Percentiles rank a stretch among this genome's conserved stretches.
phyloP scores from a whole-genome alignment of 805 yeast genomes.

The Metschnikowia matae region DNA sequence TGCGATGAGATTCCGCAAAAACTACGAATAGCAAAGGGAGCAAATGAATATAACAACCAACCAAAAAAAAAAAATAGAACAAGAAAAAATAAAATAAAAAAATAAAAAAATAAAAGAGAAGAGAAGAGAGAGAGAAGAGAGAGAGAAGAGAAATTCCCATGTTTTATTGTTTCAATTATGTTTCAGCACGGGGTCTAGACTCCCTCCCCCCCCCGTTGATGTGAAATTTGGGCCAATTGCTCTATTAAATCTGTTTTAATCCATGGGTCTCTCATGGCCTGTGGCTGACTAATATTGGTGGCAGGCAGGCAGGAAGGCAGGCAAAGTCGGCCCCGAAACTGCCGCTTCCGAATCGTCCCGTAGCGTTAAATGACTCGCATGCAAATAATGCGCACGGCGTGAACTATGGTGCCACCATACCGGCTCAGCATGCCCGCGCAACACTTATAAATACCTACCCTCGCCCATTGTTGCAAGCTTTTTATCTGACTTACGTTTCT shows the following conservation, averaged over 20 bases:
- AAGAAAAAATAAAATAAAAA: too few relatives aligned
- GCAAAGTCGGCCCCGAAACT: background rate
- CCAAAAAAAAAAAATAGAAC: too few relatives aligned
- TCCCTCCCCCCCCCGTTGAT: too few relatives aligned
- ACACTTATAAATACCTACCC: background rate
- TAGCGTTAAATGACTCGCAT: constrained; percentile 3
- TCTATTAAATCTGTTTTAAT: too few relatives aligned
- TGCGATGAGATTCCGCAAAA: background rate
- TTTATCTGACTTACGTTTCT: background rate
- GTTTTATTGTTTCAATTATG: too few relatives aligned
- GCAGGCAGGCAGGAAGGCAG: too few relatives aligned
- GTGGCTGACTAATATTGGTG: background rate
- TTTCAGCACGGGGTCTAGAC: too few relatives aligned
- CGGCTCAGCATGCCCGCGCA: constrained; percentile 1
- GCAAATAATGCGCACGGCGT: constrained; percentile 4
- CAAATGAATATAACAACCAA: too few relatives aligned
- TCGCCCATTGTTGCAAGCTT: background rate
- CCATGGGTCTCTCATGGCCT: background rate
- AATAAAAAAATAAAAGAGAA: too few relatives aligned
- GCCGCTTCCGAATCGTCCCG: constrained; percentile 5
- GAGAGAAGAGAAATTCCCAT: too few relatives aligned
- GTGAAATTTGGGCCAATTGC: too few relatives aligned
- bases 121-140: too few relatives aligned
- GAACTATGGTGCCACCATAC: background rate
- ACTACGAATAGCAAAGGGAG: background rate